These are phyloP conservation scores for Pyricularia pennisetigena DNA, from an alignment of 2,329 filamentous ascomycete species.

Conservation along the genomic window DNA sequence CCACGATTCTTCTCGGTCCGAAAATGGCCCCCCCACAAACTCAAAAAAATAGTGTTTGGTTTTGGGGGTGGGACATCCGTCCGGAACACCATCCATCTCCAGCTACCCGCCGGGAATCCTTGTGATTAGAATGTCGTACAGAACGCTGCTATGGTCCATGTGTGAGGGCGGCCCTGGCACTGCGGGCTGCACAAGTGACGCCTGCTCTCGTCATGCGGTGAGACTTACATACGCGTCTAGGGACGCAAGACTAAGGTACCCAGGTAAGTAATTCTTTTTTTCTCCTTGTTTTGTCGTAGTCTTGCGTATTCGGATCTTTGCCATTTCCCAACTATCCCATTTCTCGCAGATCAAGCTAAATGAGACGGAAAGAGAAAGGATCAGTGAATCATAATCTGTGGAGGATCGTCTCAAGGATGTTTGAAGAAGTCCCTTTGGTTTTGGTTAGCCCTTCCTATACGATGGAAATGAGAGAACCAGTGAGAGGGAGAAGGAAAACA, in stretches of 20 bases:
- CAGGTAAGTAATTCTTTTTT: background rate
- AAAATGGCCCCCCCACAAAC: background rate
- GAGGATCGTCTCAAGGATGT: background rate
- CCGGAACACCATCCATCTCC: background rate
- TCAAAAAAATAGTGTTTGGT: background rate
- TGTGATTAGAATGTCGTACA: background rate
- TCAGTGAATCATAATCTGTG: background rate
- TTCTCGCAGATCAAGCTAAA: background rate
- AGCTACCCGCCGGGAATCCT: background rate
- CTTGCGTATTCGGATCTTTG: background rate
- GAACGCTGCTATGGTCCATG: background rate
- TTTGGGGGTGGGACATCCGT: background rate
- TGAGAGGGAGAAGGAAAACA: background rate
- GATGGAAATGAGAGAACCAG: background rate
- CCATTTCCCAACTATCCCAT: background rate
- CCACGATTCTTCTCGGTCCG: background rate
- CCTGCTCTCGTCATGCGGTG: background rate
- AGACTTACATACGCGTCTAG: background rate
- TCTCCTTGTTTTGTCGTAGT: background rate
- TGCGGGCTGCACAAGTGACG: background rate
- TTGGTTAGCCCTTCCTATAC: background rate
- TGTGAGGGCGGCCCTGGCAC: background rate
- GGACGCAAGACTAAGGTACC: background rate
- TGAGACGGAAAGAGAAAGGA: background rate
- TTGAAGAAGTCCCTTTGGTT: background rate